Conservation (phyloP, 345 rosid genomes). For the Aurinia saxatilis region DNA sequence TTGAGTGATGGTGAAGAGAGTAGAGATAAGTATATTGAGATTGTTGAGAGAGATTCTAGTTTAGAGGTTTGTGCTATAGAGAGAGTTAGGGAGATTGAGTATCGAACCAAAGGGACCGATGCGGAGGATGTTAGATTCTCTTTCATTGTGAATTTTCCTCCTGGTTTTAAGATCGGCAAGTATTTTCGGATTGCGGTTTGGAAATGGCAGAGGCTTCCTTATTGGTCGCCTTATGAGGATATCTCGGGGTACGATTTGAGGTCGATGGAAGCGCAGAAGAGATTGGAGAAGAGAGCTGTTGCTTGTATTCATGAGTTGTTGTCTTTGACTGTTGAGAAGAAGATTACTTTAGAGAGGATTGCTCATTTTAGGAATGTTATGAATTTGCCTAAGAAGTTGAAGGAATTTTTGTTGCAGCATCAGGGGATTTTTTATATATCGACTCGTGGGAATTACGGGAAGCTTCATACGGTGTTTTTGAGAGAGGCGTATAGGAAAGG, state of each 20-base stretch:
- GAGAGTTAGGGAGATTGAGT: conserved; percentile 79
- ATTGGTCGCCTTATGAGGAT: conserved; percentile 95
- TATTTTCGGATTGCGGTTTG: conserved; percentile 84
- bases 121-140: conserved; percentile 88
- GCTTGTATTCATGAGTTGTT: conserved; percentile 84
- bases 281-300: conserved; percentile 92
- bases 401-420: conserved; percentile 80
- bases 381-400: conserved; percentile 78
- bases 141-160: conserved; percentile 75
- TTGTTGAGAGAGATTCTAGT: conserved; percentile 50
- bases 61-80: conserved; percentile 64
- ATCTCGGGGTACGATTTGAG: conserved; percentile 76
- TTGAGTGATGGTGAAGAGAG: conserved; percentile 65
- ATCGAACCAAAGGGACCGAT: conserved; percentile 67
- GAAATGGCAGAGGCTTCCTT: conserved; percentile 95
- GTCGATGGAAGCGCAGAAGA: conserved; percentile 84
- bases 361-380: conserved; percentile 81
- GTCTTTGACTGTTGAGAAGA: conserved; percentile 80
- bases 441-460: conserved; percentile 90
- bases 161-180: conserved; percentile 91
- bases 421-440: conserved; percentile 93
- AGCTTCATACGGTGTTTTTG: conserved; percentile 86
- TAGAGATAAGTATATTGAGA: conserved; percentile 74
- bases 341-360: conserved; percentile 81
- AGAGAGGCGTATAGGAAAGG: conserved; percentile 84